Conservation (phyloP, 352 stramenopile genomes). For the Globisporangium sylvaticum region DNA sequence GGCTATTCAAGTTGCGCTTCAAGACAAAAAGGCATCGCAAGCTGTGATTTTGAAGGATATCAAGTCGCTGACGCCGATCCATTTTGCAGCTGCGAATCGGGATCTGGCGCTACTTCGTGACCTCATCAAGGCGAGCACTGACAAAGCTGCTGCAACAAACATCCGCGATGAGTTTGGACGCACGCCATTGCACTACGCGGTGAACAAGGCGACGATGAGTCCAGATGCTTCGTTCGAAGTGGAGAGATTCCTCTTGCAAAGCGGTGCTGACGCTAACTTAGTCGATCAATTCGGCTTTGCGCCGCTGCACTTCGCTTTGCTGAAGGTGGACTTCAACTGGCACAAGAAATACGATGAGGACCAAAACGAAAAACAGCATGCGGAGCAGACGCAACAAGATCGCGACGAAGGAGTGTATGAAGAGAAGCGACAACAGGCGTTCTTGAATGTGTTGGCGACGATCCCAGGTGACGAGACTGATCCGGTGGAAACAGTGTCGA, state of each 20-base stretch:
- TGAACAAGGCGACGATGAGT: conserved; percentile 64
- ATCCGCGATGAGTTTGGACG: conserved; percentile 41
- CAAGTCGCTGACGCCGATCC: conserved; percentile 48
- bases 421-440: conserved; percentile 38
- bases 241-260: conserved; percentile 62
- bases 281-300: conserved; percentile 59
- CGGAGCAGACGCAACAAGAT: conserved; percentile 23
- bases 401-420: conserved; percentile 44
- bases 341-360: conserved; percentile 41
- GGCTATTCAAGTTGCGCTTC: conserved; percentile 52
- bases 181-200: conserved; percentile 67
- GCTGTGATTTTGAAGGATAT: conserved; percentile 43
- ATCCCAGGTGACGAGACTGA: conserved; percentile 50
- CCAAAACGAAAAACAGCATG: conserved; percentile 25
- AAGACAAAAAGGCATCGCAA: conserved; percentile 35
- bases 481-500: conserved; percentile 75
- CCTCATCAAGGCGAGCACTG: conserved; percentile 32
- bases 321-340: conserved; percentile 72
- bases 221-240: conserved; percentile 77
- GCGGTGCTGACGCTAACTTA: conserved; percentile 43
- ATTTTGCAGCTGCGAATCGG: conserved; percentile 56
- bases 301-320: conserved; percentile 59
- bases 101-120: conserved; percentile 54
- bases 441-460: conserved; percentile 29
- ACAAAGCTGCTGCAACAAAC: conserved; percentile 47